Percentiles rank a stretch among this genome's conserved stretches.
Evolutionary conservation across 768 basidiomycete species (phyloP).

Genomic region (Leccinum arenicola): DNA sequence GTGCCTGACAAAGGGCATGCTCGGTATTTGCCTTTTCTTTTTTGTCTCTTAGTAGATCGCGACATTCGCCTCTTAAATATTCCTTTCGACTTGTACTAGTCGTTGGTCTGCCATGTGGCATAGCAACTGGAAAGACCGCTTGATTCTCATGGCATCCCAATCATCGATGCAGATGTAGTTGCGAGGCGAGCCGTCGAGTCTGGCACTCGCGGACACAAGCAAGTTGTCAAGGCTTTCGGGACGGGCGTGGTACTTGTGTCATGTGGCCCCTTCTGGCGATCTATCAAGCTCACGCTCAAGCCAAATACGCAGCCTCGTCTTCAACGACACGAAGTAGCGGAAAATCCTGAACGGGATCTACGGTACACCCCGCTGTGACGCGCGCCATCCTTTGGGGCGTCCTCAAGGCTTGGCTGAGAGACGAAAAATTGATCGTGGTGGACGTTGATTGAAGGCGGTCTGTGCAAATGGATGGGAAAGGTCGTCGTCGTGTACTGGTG

Average conservation of each 20-base stretch:
- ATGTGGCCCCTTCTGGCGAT: slow-evolving; percentile 20
- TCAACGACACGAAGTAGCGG: slow-evolving; percentile 71
- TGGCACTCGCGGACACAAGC: slow-evolving; percentile 66
- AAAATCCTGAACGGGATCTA: slow-evolving; percentile 70
- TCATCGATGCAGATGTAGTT: slow-evolving; percentile 90
- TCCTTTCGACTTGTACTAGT: slow-evolving; percentile 44
- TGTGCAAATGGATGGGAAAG: slow-evolving; percentile 80
- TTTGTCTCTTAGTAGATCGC: not conserved
- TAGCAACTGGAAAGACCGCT: slow-evolving; percentile 95
- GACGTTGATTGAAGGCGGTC: slow-evolving; percentile 92
- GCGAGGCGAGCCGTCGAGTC: slow-evolving; percentile 85
- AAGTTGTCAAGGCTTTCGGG: slow-evolving; percentile 74
- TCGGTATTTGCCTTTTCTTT: too few species aligned
- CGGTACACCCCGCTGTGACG: slow-evolving; percentile 85
- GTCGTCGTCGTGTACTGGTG: slow-evolving; percentile 94
- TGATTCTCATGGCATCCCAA: slow-evolving; percentile 70
- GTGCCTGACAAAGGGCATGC: too few species aligned
- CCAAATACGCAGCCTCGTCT: slow-evolving; percentile 59
- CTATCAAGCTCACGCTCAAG: not conserved
- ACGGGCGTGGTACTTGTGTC: slow-evolving; percentile 54
- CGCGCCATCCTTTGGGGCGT: slow-evolving; percentile 69
- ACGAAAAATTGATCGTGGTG: slow-evolving; percentile 75
- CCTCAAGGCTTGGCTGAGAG: slow-evolving; percentile 68
- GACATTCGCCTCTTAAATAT: not conserved
- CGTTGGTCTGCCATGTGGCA: slow-evolving; percentile 92